phyloP scores from a whole-genome alignment of 257 asterid species.

The Solanum tarapatanum region DNA sequence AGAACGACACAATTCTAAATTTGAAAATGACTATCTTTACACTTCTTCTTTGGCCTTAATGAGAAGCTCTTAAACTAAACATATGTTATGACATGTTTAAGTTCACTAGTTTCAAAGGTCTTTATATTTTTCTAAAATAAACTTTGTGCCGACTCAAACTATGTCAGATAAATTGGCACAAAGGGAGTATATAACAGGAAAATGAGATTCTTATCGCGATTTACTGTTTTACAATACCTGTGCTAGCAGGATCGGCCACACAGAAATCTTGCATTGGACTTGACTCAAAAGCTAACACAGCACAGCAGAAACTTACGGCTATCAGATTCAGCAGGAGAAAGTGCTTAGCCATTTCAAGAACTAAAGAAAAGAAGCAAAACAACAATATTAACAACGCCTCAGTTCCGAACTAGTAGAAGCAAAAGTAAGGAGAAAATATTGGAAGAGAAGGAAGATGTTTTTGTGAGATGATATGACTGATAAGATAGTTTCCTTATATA shows the following conservation, averaged over 20 bases:
- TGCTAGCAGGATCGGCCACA: not conserved
- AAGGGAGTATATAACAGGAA: not conserved
- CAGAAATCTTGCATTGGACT: not conserved
- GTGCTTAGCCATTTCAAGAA: not conserved
- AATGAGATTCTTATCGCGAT: not conserved
- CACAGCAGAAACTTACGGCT: not conserved
- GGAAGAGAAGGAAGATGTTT: not conserved
- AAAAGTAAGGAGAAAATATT: not conserved
- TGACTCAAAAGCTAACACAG: not conserved
- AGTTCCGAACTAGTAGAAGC: not conserved
- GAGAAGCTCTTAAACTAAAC: not conserved
- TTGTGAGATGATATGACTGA: not conserved
- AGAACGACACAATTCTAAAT: not conserved
- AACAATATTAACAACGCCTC: not conserved
- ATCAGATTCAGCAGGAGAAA: not conserved
- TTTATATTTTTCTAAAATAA: not conserved
- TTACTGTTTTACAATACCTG: not conserved
- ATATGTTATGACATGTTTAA: not conserved
- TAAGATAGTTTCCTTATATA: not conserved
- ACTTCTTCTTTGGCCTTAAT: not conserved
- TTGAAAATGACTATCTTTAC: rapidly evolving
- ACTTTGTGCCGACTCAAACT: not conserved
- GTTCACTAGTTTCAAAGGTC: not conserved
- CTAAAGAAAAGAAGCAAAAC: not conserved
- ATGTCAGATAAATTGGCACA: not conserved